Percentiles rank a stretch among this genome's conserved stretches.
These are phyloP conservation scores for Mikania micrantha DNA, from an alignment of 129 eudicot species.

Conservation along the genomic window DNA sequence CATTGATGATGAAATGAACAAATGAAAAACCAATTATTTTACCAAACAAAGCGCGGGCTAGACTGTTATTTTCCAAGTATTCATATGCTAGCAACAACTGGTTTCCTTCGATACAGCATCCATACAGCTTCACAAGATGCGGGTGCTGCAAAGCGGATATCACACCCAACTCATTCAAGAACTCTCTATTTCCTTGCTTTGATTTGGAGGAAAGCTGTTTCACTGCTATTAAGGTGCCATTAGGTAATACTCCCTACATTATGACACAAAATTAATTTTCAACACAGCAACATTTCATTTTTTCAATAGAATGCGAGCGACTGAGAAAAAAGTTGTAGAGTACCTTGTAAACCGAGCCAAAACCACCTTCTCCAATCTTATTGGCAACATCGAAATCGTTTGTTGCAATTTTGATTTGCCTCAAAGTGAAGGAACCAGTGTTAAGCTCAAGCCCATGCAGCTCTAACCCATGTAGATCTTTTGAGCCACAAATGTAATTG, in stretches of 20 bases:
- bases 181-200: conserved; percentile 1
- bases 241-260: conserved; percentile 44
- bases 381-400: conserved; percentile 53
- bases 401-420: conserved; percentile 68
- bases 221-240: conserved; percentile 41
- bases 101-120: conserved; percentile 60
- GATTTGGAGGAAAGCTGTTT: conserved; percentile 3
- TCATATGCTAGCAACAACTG: conserved; percentile 58
- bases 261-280: not conserved
- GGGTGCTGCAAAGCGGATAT: conserved; percentile 51
- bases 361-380: conserved; percentile 89
- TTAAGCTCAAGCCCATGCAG: conserved; percentile 41
- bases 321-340: not conserved
- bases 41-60: conserved; percentile 18
- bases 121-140: conserved; percentile 52
- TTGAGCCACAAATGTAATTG: too few relatives aligned
- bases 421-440: conserved; percentile 57
- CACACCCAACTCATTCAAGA: not conserved
- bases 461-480: conserved; percentile 49
- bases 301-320: not conserved
- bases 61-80: conserved; percentile 64
- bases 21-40: not conserved
- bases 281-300: not conserved
- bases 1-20: not conserved
- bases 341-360: conserved; percentile 79